Percentiles rank a stretch among this genome's conserved stretches.
These are phyloP conservation scores for Gonium pectorale DNA, from an alignment of 139 green algal genomes.

Conservation along the genomic window DNA sequence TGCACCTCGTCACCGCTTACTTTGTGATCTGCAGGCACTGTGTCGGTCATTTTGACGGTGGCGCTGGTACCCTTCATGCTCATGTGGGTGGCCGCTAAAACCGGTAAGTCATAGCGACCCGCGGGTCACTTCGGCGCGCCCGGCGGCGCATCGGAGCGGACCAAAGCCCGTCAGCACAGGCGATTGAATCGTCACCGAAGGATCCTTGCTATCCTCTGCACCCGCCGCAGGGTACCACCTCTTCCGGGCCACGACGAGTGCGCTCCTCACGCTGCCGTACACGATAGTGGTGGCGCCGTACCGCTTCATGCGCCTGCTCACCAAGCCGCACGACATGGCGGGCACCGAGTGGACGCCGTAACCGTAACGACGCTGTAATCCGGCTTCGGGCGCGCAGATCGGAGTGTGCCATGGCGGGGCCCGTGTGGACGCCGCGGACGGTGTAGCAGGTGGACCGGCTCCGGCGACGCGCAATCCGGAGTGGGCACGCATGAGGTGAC, in stretches of 20 bases:
- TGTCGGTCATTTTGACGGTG: not conserved
- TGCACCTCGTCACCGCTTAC: no score
- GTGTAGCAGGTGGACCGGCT: no score
- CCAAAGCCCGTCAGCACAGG: not conserved
- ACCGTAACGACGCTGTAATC: no score
- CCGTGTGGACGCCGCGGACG: no score
- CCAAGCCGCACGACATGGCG: constrained; percentile 23
- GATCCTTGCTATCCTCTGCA: no score
- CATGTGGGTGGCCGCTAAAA: constrained; percentile 2
- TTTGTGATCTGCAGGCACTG: not conserved
- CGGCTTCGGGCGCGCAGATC: no score
- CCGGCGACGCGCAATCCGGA: no score
- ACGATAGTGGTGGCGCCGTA: constrained; percentile 22
- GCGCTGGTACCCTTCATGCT: constrained; percentile 21
- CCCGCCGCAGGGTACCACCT: constrained; percentile 7
- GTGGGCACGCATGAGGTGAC: no score
- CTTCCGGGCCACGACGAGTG: not conserved
- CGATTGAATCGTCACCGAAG: not conserved
- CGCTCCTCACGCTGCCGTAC: constrained; percentile 19
- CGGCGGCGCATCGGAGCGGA: not conserved
- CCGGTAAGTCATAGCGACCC: constrained; percentile 6
- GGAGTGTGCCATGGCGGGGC: no score
- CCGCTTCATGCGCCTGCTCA: constrained; percentile 27
- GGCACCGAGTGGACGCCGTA: constrained; percentile 11
- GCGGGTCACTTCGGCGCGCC: not conserved